Percentiles rank a stretch among this genome's conserved stretches.
phyloP scores from a whole-genome alignment of 2,329 filamentous ascomycete genomes.

The Trichoderma arundinaceum region DNA sequence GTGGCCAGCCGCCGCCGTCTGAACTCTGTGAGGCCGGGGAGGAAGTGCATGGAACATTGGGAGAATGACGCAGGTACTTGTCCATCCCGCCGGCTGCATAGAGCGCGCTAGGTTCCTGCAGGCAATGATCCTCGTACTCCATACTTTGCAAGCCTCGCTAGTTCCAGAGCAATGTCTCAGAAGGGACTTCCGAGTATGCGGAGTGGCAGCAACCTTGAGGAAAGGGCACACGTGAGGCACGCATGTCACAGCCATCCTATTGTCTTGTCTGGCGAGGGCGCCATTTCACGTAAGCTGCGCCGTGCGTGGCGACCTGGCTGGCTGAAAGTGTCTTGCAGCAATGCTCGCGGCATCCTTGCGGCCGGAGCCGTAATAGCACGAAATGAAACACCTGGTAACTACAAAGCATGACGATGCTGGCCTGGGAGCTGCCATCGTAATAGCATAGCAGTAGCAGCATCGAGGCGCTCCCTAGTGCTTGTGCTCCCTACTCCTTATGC shows the following conservation, averaged over 20 bases:
- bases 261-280: not conserved
- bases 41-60: conserved; percentile 4
- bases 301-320: no score
- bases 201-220: not conserved
- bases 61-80: conserved; percentile 20
- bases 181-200: not conserved
- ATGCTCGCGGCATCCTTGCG: not conserved
- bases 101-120: conserved; percentile 19
- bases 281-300: not conserved
- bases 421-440: no score
- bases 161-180: conserved; percentile 14
- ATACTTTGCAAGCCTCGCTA: conserved; percentile 22
- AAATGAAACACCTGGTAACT: no score
- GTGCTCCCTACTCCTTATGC: not conserved
- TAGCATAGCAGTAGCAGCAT: no score
- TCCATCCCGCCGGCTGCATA: conserved; percentile 4
- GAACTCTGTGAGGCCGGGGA: not conserved
- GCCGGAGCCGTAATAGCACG: not conserved
- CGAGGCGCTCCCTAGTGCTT: no score
- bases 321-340: not conserved
- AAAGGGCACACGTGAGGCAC: not conserved
- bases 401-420: no score
- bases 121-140: conserved; percentile 22
- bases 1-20: conserved; percentile 25
- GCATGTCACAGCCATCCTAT: not conserved